phyloP scores from a whole-genome alignment of 306 rosid genomes.

The Castanea mollissima region DNA sequence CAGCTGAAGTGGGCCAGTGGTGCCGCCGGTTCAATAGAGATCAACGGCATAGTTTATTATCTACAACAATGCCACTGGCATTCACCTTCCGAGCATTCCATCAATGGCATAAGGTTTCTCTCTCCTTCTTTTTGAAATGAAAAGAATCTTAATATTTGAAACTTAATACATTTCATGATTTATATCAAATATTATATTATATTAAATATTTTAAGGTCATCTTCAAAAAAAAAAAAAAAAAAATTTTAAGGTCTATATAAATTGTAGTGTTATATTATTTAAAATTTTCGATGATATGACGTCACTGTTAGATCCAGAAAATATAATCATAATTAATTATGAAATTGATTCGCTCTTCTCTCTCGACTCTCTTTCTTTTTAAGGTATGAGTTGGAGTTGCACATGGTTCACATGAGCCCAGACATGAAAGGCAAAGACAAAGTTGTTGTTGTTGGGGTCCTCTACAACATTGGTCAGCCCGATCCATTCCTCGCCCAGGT shows the following conservation, averaged over 20 bases:
- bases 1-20: conserved; percentile 36
- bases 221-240: too few species aligned
- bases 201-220: too few species aligned
- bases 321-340: not conserved
- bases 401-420: conserved; percentile 30
- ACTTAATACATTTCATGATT: too few species aligned
- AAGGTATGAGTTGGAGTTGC: conserved; percentile 39
- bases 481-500: conserved; percentile 36
- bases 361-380: not conserved
- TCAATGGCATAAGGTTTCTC: conserved; percentile 31
- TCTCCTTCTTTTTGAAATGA: not conserved
- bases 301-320: not conserved
- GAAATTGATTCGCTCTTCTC: not conserved
- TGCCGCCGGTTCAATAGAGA: conserved; percentile 33
- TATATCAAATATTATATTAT: too few species aligned
- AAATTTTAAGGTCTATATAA: too few species aligned
- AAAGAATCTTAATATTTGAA: too few species aligned
- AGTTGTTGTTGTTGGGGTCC: conserved; percentile 27
- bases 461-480: conserved; percentile 25
- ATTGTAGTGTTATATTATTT: too few species aligned
- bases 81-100: conserved; percentile 37
- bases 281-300: not conserved
- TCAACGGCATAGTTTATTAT: conserved; percentile 19
- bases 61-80: conserved; percentile 42
- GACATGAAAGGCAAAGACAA: not conserved